Evolutionary conservation across 352 stramenopile genomes (phyloP).

Genomic region (Pythium brachiatum): DNA sequence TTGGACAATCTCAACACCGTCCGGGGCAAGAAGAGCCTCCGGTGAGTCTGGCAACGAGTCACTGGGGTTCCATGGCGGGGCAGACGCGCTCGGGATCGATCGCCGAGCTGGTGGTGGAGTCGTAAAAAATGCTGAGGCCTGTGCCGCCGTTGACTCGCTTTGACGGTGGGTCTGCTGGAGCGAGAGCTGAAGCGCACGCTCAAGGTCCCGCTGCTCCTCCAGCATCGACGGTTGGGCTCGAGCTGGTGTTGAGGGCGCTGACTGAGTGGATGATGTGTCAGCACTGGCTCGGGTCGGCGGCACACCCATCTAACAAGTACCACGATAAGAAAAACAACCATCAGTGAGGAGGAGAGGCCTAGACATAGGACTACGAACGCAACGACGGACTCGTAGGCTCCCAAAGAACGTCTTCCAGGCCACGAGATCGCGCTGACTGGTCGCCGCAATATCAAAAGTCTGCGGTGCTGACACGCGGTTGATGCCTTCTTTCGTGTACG

Average conservation of each 20-base stretch:
- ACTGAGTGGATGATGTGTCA: neutral
- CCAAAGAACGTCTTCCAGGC: slow-evolving; percentile 74
- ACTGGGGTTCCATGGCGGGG: slow-evolving; percentile 27
- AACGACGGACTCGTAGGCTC: slow-evolving; percentile 37
- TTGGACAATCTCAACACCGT: slow-evolving; percentile 83
- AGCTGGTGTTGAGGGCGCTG: neutral
- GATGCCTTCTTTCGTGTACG: slow-evolving; percentile 58
- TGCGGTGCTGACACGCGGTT: slow-evolving; percentile 62
- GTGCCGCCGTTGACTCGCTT: neutral
- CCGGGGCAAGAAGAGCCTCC: slow-evolving; percentile 45
- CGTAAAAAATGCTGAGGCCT: neutral
- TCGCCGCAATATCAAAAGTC: slow-evolving; percentile 60
- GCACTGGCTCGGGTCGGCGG: neutral
- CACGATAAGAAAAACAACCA: neutral
- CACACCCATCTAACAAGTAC: slow-evolving; percentile 14
- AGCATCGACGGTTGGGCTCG: slow-evolving; percentile 22
- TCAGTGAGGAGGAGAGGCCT: neutral
- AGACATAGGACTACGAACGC: neutral
- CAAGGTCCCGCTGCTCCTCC: slow-evolving; percentile 57
- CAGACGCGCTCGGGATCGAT: slow-evolving; percentile 18
- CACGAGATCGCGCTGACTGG: slow-evolving; percentile 51
- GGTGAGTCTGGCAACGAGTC: slow-evolving; percentile 28
- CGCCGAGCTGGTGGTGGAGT: slow-evolving; percentile 7
- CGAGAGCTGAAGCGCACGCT: slow-evolving; percentile 55
- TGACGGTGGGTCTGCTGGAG: slow-evolving; percentile 45